A percentile compares a stretch with the other conserved stretches of the same genome.
These are phyloP conservation scores for Fusarium udum DNA, from an alignment of 2,329 filamentous ascomycete genomes.

Conservation along the genomic window DNA sequence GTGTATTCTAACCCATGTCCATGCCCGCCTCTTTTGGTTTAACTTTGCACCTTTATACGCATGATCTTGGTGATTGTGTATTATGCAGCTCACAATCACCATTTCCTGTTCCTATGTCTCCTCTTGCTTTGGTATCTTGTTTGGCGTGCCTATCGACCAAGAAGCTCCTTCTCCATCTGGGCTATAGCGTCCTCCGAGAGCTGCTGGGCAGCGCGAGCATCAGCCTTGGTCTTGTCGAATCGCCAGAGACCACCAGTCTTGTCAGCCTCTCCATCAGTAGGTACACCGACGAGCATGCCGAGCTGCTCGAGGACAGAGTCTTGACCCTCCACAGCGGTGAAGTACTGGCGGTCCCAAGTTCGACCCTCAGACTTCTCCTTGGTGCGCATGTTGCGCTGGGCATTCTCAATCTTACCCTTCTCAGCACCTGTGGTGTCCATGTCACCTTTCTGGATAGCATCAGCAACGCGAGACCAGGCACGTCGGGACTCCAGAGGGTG, in stretches of 20 bases:
- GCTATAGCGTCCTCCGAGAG: slow-evolving; percentile 52
- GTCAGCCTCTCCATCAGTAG: slow-evolving; percentile 63
- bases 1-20: slow-evolving; percentile 28
- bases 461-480: slow-evolving; percentile 87
- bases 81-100: slow-evolving; percentile 15
- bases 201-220: slow-evolving; percentile 49
- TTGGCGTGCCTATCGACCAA: slow-evolving; percentile 49
- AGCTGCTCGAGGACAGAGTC: slow-evolving; percentile 59
- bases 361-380: slow-evolving; percentile 78
- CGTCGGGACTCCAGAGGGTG: slow-evolving; percentile 87
- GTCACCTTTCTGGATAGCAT: slow-evolving; percentile 81
- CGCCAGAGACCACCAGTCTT: slow-evolving; percentile 71
- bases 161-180: slow-evolving; percentile 57
- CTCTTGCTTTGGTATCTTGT: not conserved
- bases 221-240: slow-evolving; percentile 61
- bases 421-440: slow-evolving; percentile 82
- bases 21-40: slow-evolving; percentile 18
- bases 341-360: slow-evolving; percentile 87
- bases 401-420: slow-evolving; percentile 90
- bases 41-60: not conserved
- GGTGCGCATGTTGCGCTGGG: slow-evolving; percentile 78
- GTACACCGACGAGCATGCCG: slow-evolving; percentile 58
- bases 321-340: slow-evolving; percentile 62
- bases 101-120: not conserved
- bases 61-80: not conserved